Evolutionary conservation across 1,284 basidiomycete genomes (phyloP), one percentile per base, ranked within the genome.

Genomic region (Austroboletus rostrupii): DNA sequence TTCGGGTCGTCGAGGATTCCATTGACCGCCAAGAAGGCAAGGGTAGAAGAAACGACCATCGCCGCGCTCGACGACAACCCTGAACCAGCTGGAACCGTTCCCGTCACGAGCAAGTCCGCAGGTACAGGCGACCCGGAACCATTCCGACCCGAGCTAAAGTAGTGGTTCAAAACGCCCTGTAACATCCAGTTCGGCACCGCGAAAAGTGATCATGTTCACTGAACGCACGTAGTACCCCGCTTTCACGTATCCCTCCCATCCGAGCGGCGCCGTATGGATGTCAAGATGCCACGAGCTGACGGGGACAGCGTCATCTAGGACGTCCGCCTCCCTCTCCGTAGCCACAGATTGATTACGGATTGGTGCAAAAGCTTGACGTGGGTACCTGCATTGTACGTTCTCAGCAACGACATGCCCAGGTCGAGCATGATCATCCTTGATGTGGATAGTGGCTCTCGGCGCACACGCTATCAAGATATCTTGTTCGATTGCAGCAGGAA

Each of bases 241-340:
- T 65, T 92, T 92, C 60, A 92, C 82, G 65, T 92, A 93, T 63
- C 86, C 90, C 62, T 90, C 87, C 92, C 90, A 93, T 48, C 86
- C 72, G 31, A 89, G 70, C 57, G 85, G 79, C 26, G 75, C 73
- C 39, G 78, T 83, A 59, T 87, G 78, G 51, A 92, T 90, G 38
- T 85, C 83, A 16, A 92, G 71, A 58, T 85, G 74, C 87, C 87
- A 90, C 38, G 73, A 68, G 50, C 79, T 74, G 7, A 72, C 67
- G 50, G 71, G 67, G 3, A 76, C 76, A 12, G 72, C 66, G 19
- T 70, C 70, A 4, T 70, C 69, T 0, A 62, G 64, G 12, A 67
- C 58, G 1, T 65, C 44, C 3, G 32, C 56, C 16, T 59, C 58
- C 33, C 20, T 16, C 12, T 9, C 26, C 28, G 60, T 53, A 13